These are phyloP conservation scores for Sugiyamaella americana DNA, from an alignment of 805 yeast species.

Conservation along the genomic window DNA sequence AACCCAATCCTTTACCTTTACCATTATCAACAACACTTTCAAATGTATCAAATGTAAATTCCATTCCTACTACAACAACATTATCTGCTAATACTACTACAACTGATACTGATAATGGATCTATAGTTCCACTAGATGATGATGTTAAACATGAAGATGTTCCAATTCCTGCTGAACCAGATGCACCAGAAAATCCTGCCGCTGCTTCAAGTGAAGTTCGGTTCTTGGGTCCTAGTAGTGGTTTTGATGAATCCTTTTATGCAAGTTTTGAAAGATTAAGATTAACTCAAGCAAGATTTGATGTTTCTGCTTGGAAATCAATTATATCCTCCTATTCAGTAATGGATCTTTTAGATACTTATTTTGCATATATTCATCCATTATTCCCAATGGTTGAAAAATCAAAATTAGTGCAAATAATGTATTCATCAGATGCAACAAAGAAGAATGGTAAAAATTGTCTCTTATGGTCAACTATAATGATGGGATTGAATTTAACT, in stretches of 20 bases:
- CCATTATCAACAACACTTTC: background rate
- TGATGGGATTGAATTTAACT: constrained; percentile 9
- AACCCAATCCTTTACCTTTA: background rate
- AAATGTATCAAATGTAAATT: background rate
- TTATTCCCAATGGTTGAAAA: constrained; percentile 11
- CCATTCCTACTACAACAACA: constrained; percentile 1
- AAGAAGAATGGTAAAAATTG: constrained; percentile 8
- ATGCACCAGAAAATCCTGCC: background rate
- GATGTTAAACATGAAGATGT: background rate
- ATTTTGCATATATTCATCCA: constrained; percentile 10
- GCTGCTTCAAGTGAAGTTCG: constrained; percentile 2
- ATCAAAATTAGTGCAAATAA: constrained; percentile 5
- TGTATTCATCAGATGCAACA: constrained; percentile 4
- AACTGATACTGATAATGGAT: background rate
- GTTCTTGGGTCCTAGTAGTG: constrained; percentile 10
- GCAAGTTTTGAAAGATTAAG: constrained; percentile 8
- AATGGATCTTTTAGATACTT: constrained; percentile 11
- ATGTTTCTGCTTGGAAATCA: constrained; percentile 3
- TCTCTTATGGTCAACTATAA: constrained; percentile 12
- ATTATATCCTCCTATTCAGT: constrained; percentile 2
- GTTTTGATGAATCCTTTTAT: constrained; percentile 11
- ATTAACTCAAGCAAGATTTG: constrained; percentile 4
- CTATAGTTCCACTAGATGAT: background rate
- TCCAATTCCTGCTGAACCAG: background rate
- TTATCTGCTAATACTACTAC: constrained; percentile 1